Evolutionary conservation across 495 filamentous ascomycete genomes (phyloP).

Genomic region (Neurospora sp.): DNA sequence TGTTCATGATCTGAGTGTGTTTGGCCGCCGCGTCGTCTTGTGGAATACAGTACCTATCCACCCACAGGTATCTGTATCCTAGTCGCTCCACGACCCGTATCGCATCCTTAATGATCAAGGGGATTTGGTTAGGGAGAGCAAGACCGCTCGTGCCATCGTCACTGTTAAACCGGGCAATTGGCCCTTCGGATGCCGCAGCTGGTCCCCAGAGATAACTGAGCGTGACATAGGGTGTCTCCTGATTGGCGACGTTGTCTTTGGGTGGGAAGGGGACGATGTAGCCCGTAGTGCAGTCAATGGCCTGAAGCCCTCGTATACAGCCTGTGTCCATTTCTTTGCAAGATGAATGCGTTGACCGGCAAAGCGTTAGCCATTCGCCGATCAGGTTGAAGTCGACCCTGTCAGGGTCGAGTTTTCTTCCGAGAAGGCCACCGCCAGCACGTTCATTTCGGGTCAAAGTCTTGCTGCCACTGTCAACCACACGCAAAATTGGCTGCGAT

Average conservation of each 20-base stretch:
- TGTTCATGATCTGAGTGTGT: constrained; percentile 18
- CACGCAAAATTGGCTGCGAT: not conserved
- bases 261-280: not conserved
- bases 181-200: not conserved
- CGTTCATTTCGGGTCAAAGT: not conserved
- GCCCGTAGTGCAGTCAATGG: not conserved
- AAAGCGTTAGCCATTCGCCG: not conserved
- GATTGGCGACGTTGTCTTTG: not conserved
- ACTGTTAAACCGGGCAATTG: not conserved
- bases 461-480: not conserved
- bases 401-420: not conserved
- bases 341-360: not conserved
- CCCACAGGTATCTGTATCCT: constrained; percentile 12
- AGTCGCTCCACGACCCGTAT: not conserved
- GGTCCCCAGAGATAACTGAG: not conserved
- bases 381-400: not conserved
- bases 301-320: not conserved
- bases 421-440: not conserved
- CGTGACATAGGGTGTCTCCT: not conserved
- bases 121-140: not conserved
- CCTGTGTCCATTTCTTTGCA: not conserved
- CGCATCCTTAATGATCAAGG: not conserved
- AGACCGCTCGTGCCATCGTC: not conserved
- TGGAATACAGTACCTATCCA: constrained; percentile 17
- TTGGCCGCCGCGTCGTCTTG: constrained; percentile 11